phyloP scores from a whole-genome alignment of 2,329 filamentous ascomycete genomes.

The Nannizzia gypsea region DNA sequence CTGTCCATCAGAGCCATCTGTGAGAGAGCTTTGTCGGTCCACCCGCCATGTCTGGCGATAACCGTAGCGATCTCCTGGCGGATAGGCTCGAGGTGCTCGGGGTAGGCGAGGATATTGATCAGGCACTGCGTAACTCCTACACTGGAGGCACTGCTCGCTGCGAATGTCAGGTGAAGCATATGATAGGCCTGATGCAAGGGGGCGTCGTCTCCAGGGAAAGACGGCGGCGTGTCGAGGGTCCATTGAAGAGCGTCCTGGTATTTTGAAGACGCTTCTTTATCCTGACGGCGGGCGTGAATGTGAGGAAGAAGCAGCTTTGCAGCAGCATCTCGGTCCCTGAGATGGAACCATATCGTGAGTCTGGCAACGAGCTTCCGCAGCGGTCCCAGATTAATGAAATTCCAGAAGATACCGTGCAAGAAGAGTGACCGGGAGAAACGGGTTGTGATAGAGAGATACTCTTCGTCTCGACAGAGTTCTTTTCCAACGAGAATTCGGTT shows the following conservation, averaged over 20 bases:
- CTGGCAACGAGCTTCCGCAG: constrained; percentile 7
- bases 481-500: constrained; percentile 10
- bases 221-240: neutral
- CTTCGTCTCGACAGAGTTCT: constrained; percentile 10
- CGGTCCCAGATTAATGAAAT: neutral
- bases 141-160: constrained; percentile 13
- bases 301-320: constrained; percentile 26
- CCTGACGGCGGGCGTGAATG: constrained; percentile 23
- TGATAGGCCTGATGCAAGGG: neutral
- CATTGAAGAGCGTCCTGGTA: constrained; percentile 1
- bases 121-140: constrained; percentile 11
- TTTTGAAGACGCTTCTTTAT: constrained; percentile 11
- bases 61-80: constrained; percentile 15
- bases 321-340: constrained; percentile 14
- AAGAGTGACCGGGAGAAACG: neutral
- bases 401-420: constrained; percentile 17
- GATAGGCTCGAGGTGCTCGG: constrained; percentile 17
- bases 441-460: constrained; percentile 10
- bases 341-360: neutral
- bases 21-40: constrained; percentile 10
- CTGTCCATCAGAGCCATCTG: constrained; percentile 16
- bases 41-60: constrained; percentile 12
- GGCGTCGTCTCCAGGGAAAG: neutral
- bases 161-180: constrained; percentile 11
- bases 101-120: constrained; percentile 15